A percentile compares a stretch with the other conserved stretches of the same genome.
phyloP scores from a whole-genome alignment of 495 filamentous ascomycete genomes.

The Xylaria telfairii region DNA sequence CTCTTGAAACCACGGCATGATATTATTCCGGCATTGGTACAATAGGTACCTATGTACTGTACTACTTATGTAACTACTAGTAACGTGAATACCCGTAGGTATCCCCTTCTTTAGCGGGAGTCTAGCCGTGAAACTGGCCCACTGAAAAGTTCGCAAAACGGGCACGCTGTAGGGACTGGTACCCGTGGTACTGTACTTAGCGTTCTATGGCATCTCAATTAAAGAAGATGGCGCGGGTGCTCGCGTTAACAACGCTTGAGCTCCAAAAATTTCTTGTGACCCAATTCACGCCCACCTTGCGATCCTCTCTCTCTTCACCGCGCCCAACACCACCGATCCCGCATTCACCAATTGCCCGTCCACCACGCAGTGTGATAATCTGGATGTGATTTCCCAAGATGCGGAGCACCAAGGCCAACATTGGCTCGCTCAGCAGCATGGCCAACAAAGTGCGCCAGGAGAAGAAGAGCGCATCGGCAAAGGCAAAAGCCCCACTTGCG shows the following conservation, averaged over 20 bases:
- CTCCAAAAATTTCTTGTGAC: slow-evolving; percentile 21
- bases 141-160: slow-evolving; percentile 13
- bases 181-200: too few relatives aligned
- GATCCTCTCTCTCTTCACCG: not conserved
- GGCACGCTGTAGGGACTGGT: not conserved
- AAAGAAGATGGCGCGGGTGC: slow-evolving; percentile 42
- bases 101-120: too few relatives aligned
- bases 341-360: not conserved
- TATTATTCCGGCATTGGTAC: not conserved
- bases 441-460: slow-evolving; percentile 31
- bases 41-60: not conserved
- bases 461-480: slow-evolving; percentile 26
- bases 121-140: not conserved
- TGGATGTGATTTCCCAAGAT: slow-evolving; percentile 21
- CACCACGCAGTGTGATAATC: slow-evolving; percentile 2
- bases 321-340: not conserved
- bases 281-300: slow-evolving; percentile 6
- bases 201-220: not conserved
- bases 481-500: slow-evolving; percentile 25
- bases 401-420: slow-evolving; percentile 40
- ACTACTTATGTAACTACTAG: too few relatives aligned
- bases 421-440: slow-evolving; percentile 38
- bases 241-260: slow-evolving; percentile 14
- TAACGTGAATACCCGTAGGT: too few relatives aligned
- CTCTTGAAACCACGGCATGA: not conserved